Percentiles rank a stretch among this genome's conserved stretches.
These are phyloP conservation scores for Spathaspora sp. DNA, from an alignment of 1,139 yeast species.

Conservation along the genomic window DNA sequence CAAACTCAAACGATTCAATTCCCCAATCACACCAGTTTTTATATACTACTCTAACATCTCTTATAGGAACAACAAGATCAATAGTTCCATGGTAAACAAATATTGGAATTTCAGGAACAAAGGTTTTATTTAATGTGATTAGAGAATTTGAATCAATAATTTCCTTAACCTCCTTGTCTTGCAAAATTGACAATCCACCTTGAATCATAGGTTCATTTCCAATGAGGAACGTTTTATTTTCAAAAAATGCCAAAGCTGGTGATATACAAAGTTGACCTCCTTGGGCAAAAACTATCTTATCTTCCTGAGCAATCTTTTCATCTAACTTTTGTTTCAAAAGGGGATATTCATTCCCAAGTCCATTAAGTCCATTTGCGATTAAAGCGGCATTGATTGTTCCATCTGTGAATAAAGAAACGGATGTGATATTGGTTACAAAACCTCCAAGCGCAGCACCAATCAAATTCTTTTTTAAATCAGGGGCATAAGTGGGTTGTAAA, in stretches of 20 bases:
- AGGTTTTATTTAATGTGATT: constrained; percentile 15
- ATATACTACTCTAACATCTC: constrained; percentile 23
- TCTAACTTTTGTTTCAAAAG: constrained; percentile 10
- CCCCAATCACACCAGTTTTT: constrained; percentile 33
- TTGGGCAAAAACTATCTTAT: neutral
- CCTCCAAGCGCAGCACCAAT: constrained; percentile 36
- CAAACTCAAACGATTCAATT: constrained; percentile 15
- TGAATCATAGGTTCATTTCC: constrained; percentile 18
- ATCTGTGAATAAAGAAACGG: constrained; percentile 20
- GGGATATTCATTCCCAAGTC: constrained; percentile 29
- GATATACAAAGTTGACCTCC: neutral
- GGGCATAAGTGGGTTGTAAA: constrained; percentile 32
- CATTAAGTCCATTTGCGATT: constrained; percentile 24
- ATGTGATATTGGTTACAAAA: constrained; percentile 24
- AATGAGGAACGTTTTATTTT: neutral
- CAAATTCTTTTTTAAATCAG: constrained; percentile 23
- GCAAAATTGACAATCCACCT: constrained; percentile 18
- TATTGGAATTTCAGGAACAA: constrained; percentile 32
- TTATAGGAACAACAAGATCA: constrained; percentile 30
- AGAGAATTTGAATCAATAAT: constrained; percentile 23
- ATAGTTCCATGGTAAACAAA: constrained; percentile 33
- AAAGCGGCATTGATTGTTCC: constrained; percentile 28
- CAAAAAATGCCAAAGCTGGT: neutral
- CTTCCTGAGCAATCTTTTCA: neutral
- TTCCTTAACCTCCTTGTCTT: constrained; percentile 13